These are phyloP conservation scores for Fraxinus latifolia DNA, from an alignment of 305 asterid genomes.

Conservation along the genomic window DNA sequence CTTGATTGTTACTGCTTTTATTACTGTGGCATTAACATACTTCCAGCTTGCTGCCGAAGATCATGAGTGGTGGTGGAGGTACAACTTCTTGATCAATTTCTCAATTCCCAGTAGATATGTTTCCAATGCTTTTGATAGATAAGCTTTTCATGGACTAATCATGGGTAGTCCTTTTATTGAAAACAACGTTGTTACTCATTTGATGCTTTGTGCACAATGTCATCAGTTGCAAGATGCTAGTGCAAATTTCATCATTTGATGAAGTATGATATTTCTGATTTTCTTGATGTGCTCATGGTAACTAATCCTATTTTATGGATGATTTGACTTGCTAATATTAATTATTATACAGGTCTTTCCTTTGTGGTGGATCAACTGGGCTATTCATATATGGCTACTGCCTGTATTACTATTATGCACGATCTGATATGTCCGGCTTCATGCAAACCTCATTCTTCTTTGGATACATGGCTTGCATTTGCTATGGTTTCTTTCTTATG, in stretches of 20 bases:
- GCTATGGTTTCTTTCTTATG: constrained; percentile 80
- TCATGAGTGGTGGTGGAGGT: constrained; percentile 96
- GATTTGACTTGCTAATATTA: not conserved
- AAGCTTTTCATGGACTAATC: not conserved
- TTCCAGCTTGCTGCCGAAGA: constrained; percentile 87
- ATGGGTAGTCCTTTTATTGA: not conserved
- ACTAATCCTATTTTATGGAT: not conserved
- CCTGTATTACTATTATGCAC: constrained; percentile 71
- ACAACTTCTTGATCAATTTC: not conserved
- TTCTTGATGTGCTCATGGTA: not conserved
- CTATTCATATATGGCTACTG: constrained; percentile 69
- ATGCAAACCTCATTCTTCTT: constrained; percentile 80
- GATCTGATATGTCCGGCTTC: constrained; percentile 75
- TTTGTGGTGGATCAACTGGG: constrained; percentile 79
- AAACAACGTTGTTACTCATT: not conserved
- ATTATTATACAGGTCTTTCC: constrained; percentile 48
- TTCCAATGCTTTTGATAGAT: not conserved
- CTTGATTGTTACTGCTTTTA: constrained; percentile 69
- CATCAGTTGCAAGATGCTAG: not conserved
- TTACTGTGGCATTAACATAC: constrained; percentile 72
- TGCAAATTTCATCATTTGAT: not conserved
- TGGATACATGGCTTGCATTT: constrained; percentile 74
- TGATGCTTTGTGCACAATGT: not conserved
- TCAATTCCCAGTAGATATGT: not conserved
- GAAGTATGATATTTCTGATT: not conserved